phyloP scores from a whole-genome alignment of 169 alveolate genomes.

The Cryptosporidium sp. region DNA sequence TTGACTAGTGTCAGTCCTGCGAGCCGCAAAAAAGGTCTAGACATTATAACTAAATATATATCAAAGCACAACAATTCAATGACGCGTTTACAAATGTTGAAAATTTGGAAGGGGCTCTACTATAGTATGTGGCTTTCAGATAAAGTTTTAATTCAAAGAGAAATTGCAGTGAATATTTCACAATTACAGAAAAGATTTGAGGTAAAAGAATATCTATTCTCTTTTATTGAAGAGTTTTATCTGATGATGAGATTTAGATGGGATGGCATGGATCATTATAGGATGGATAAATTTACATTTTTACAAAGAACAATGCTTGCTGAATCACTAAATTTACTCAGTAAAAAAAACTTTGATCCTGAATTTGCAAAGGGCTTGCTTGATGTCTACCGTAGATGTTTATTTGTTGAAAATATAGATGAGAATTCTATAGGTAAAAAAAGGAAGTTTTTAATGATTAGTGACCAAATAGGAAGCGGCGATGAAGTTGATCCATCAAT shows the following conservation, averaged over 20 bases:
- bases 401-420: conserved; percentile 27
- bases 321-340: conserved; percentile 37
- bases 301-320: conserved; percentile 72
- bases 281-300: conserved; percentile 69
- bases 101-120: conserved; percentile 68
- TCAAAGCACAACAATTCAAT: conserved; percentile 35
- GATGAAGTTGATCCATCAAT: not conserved
- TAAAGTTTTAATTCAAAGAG: conserved; percentile 61
- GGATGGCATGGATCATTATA: conserved; percentile 57
- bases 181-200: conserved; percentile 36
- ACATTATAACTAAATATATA: conserved; percentile 41
- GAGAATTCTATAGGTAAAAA: not conserved
- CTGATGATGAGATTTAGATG: conserved; percentile 72
- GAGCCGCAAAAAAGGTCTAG: conserved; percentile 48
- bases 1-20: conserved; percentile 45
- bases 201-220: not conserved
- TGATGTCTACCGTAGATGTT: not conserved
- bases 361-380: conserved; percentile 15
- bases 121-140: conserved; percentile 72
- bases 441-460: not conserved
- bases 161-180: conserved; percentile 57
- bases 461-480: not conserved
- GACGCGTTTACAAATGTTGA: conserved; percentile 35
- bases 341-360: conserved; percentile 29
- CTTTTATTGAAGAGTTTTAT: conserved; percentile 58